Base-by-base conservation (phyloP, 805 yeast genomes). In the Metschnikowia vanudenii region DNA sequence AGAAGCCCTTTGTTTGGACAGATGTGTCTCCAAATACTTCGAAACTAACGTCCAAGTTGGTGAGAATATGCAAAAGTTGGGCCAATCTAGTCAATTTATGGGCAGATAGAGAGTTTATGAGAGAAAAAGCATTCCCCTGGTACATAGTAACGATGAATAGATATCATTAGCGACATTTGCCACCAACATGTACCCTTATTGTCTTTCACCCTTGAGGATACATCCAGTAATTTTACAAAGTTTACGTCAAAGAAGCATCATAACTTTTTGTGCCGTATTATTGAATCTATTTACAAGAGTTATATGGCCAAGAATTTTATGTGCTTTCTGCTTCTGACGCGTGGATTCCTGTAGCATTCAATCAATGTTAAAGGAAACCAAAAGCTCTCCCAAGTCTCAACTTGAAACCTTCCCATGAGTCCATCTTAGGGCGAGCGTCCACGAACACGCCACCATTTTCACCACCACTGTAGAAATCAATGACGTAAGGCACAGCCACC, bases 41-140 rank as follows among this genome's bases (percentile, higher is more conserved):
- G 97, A 88, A 60, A 88, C 96, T 55, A 91, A 91, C 65, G 94
- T 89, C 53, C 87, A 88, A 71, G 96, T 91, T 52, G 96, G 97
- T 59, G 97, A 91, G 71, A 68, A 72, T 58, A 73, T 73, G 76
- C 78, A 73, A 61, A 68, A 69, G 53, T 56, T 73, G 56, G 78
- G 78, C 37, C 76, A 72, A 58, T 62, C 69, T 34, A 75, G 75
- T 50, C 74, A 67, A 53, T 72, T 73, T 58, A 69, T 73, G 73
- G 76, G 76, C 45, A 67, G 74, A 67, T 61, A 64, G 36, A 30
- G 22, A 30, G 16, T 24, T 37, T 14, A 20, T 10, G 37, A 39
- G 8, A 22, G 24, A 22, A 22, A 19, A 42, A 19, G 20, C 18
- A n/a, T 13, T 28, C 18, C 20, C 16, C 32, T 14, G 33, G 45